Evolutionary conservation across 2,329 filamentous ascomycete genomes (phyloP).

Genomic region (Didymella pomorum): DNA sequence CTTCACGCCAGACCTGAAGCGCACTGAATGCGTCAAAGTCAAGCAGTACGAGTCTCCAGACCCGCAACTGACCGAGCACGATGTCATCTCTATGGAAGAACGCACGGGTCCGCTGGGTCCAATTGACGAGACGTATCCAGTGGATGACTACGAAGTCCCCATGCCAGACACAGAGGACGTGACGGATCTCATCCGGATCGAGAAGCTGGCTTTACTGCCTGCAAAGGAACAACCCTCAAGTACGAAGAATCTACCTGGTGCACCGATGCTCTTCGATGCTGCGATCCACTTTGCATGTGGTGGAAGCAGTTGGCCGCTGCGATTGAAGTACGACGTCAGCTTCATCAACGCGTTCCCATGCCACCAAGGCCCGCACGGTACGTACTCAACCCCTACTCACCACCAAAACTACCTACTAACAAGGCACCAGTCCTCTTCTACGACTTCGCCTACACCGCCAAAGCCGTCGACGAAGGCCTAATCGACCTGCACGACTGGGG

Average conservation of each 20-base stretch:
- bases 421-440: conserved; percentile 67
- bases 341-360: conserved; percentile 54
- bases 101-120: conserved; percentile 75
- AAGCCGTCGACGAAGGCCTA: conserved; percentile 68
- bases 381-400: background rate
- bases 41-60: conserved; percentile 67
- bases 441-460: conserved; percentile 69
- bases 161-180: conserved; percentile 65
- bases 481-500: conserved; percentile 73
- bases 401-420: conserved; percentile 21
- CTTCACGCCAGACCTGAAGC: conserved; percentile 70
- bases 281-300: conserved; percentile 53
- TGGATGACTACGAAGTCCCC: conserved; percentile 72
- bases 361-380: conserved; percentile 53
- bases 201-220: conserved; percentile 69
- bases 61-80: conserved; percentile 61
- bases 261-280: conserved; percentile 50
- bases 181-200: conserved; percentile 72
- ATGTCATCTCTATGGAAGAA: conserved; percentile 71
- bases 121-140: conserved; percentile 66
- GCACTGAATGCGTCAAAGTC: conserved; percentile 74
- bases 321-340: conserved; percentile 51
- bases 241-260: conserved; percentile 36
- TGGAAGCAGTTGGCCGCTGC: conserved; percentile 51
- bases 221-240: conserved; percentile 49